These are phyloP conservation scores for Curvularia verruculosa DNA, from an alignment of 2,329 filamentous ascomycete species.

Conservation along the genomic window DNA sequence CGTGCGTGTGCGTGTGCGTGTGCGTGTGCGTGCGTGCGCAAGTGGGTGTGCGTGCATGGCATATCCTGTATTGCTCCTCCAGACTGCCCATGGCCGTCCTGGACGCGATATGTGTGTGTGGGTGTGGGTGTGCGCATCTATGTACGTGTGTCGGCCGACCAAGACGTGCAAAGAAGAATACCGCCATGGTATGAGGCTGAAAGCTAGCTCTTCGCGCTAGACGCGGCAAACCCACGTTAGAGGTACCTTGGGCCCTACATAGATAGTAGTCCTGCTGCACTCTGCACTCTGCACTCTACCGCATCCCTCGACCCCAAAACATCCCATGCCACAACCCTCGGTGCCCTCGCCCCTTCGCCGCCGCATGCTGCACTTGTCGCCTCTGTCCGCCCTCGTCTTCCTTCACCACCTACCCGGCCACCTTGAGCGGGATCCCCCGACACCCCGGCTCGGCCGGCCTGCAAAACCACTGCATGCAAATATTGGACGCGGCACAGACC, in stretches of 20 bases:
- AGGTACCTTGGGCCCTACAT: conserved; percentile 14
- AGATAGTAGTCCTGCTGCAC: neutral
- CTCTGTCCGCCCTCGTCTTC: neutral
- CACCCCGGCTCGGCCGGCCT: conserved; percentile 29
- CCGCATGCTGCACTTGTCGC: neutral
- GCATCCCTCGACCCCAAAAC: no score
- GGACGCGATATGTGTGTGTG: no score
- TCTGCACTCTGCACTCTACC: no score
- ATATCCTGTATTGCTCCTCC: no score
- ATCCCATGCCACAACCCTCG: no score
- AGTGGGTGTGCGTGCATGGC: no score
- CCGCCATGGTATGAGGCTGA: conserved; percentile 41
- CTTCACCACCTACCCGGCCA: conserved; percentile 14
- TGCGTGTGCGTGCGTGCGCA: neutral
- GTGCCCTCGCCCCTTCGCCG: no score
- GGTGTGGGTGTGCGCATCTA: neutral
- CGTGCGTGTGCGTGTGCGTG: neutral
- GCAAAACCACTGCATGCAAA: conserved; percentile 39
- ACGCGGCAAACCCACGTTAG: conserved; percentile 30
- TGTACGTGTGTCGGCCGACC: conserved; percentile 8
- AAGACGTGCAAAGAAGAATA: conserved; percentile 34
- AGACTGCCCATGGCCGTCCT: no score
- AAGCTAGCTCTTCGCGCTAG: conserved; percentile 35
- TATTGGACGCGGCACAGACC: conserved; percentile 45
- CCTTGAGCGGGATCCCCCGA: conserved; percentile 17